A percentile compares a stretch with the other conserved stretches of the same genome.
Conservation (phyloP, 345 rosid species). For the Anastatica hierochuntica region DNA sequence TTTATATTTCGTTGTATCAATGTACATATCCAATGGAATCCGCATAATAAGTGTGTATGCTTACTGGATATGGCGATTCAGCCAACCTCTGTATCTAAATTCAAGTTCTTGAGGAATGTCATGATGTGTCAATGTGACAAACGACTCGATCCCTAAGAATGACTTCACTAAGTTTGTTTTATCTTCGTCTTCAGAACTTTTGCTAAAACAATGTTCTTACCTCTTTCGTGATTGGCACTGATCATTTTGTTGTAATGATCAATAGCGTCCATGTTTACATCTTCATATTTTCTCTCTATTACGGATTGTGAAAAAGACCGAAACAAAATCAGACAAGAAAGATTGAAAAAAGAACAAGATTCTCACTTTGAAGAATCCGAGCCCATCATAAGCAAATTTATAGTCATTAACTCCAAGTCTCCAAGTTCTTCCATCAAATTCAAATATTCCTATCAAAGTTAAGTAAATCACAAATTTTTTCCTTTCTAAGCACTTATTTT, state of each 20-base stretch:
- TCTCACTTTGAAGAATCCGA: constrained; percentile 26
- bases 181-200: not conserved
- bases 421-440: no score
- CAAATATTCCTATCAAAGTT: no score
- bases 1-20: no score
- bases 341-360: not conserved
- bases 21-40: no score
- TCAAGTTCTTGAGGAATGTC: constrained; percentile 76
- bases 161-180: not conserved
- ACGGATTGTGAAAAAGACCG: no score
- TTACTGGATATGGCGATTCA: no score
- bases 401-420: no score
- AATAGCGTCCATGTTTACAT: constrained; percentile 51
- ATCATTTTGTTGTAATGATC: constrained; percentile 46
- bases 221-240: constrained; percentile 35
- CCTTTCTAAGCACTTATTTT: no score
- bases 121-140: constrained; percentile 61
- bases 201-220: constrained; percentile 16
- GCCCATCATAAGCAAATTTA: no score
- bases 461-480: no score
- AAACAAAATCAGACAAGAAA: not conserved
- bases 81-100: constrained; percentile 38
- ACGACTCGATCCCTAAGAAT: constrained; percentile 59
- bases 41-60: not conserved
- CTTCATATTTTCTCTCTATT: constrained; percentile 63